Evolutionary conservation across 2,329 filamentous ascomycete species (phyloP), one percentile per base, ranked within the genome.

Genomic region (Penicillium sclerotiorum): DNA sequence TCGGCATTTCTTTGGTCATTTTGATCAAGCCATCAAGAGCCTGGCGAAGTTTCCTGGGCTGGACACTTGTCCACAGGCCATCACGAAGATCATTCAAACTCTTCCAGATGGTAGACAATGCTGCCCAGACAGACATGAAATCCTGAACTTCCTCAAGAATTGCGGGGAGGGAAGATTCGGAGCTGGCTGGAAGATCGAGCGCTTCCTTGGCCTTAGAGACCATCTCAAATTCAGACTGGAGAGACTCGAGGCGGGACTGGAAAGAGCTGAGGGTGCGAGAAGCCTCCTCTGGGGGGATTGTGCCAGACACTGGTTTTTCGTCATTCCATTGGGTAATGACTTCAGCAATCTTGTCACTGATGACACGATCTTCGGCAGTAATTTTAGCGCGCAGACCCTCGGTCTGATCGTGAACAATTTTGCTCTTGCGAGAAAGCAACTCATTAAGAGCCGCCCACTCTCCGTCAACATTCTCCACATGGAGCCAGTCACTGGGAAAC

Each of bases 1-100:
- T 96, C 0, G 95, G 94, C 94, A 99, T 97, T 56, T 97, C 93
- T 75, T 96, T 97, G 28, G 92, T 97, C 82, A 95, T 95, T 77
- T 96, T 96, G 70, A 97, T 90, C 45, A 97, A 81, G 40, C 88
- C 87, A 65, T 99, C 93, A 43, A 99, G 86, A 55, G 90, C 89
- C 61, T 89, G 84, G 30, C 94, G 85, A 50, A 99, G 85, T 74
- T 97, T 99, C 56, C 94, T 84, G 8, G 95, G 93, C 67, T 97
- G 91, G 1, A 99, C 89, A 65, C 90, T 96, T 49, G 88, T 95
- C 95, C 95, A 99, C 1, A 95, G 81, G 45, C 85, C 88, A 63
- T 99, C 95, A 23, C 90, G 85, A 13, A 96, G 87, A 64, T 97
- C 93, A 64, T 96, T 94, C 52, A 99, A 78, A 66, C 89, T 96